Evolutionary conservation across 2,329 filamentous ascomycete genomes (phyloP), one percentile per base, ranked within the genome.

Genomic region (Fusarium sp.): DNA sequence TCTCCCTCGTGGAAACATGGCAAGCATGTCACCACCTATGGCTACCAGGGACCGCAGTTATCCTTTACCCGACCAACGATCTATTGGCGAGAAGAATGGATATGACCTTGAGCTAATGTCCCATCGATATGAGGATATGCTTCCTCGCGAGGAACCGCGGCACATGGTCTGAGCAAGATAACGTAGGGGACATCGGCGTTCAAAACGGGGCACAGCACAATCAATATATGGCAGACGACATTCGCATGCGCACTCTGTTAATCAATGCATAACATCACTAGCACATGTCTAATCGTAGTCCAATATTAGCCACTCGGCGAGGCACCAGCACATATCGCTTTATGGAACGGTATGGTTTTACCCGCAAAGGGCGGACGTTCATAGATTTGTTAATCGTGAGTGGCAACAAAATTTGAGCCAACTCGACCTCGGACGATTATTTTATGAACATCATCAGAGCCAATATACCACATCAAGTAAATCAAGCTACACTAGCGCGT

Each of bases 111-210:
- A 90, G 72, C 81, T 85, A 75, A 85, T 85, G 67, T 84, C 86
- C 7, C 83, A 86, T 66, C 84, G 87, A 45, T 90, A 90, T 71
- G 88, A 90, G 78, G 88, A 90, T 70, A 87, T 89, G 87, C 75
- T 87, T 28, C 87, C 87, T 33, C 82, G 87, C 48, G 82, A 85
- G 66, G 83, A 85, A 51, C 88, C 88, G 16, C 81, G 83, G 77
- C 83, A 79, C 22, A 81, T 84, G 79, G 81, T 85, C 15, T 85
- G 65, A 77, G 54, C 36, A 54, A 77, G 54, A 35, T 51, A 53
- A 35, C 38, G 51, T 50, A 35, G 47, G 44, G 55, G 50, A 62
- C 33, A 53, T 50, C 41, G 53, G 56, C 60, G 59, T 54, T 64
- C 55, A 44, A 60, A 63, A 56, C 51, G 65, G 56, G 47, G 44